phyloP scores from a whole-genome alignment of 2,329 filamentous ascomycete species.

The Claviceps pazoutovae region DNA sequence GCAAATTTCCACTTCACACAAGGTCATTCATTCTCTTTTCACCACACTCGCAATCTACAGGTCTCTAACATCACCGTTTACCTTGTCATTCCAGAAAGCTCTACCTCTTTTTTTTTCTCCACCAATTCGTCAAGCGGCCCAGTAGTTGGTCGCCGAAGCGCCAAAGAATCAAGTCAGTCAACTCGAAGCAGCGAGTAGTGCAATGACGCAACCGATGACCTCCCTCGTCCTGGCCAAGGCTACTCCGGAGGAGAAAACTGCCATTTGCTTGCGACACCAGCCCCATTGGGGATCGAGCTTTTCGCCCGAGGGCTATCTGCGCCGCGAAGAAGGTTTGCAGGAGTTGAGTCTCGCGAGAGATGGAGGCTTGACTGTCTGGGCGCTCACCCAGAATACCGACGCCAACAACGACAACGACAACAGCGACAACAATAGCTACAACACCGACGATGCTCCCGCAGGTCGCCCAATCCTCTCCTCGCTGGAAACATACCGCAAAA shows the following conservation, averaged over 20 bases:
- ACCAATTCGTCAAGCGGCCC: too few relatives aligned
- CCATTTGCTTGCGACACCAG: conserved; percentile 42
- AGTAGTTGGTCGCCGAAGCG: too few relatives aligned
- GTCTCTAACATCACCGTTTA: too few relatives aligned
- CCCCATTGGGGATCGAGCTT: conserved; percentile 46
- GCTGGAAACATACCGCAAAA: conserved; percentile 51
- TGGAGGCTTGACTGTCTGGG: conserved; percentile 49
- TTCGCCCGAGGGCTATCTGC: conserved; percentile 38
- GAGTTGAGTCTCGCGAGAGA: conserved; percentile 43
- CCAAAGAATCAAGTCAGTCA: too few relatives aligned
- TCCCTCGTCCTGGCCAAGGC: conserved; percentile 35
- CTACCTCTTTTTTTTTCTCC: too few relatives aligned
- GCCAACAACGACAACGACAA: neutral
- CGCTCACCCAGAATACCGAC: conserved; percentile 33
- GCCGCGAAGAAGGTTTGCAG: conserved; percentile 43
- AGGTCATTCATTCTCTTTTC: too few relatives aligned
- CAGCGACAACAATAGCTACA: neutral
- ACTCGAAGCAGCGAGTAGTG: neutral
- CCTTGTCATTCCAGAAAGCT: too few relatives aligned
- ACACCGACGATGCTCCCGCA: conserved; percentile 11
- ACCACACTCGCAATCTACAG: too few relatives aligned
- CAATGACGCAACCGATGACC: neutral
- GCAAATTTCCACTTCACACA: too few relatives aligned
- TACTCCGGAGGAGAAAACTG: conserved; percentile 37
- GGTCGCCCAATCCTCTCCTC: conserved; percentile 43